A percentile compares a stretch with the other conserved stretches of the same genome.
Evolutionary conservation across 345 rosid genomes (phyloP).

Genomic region (Dovyalis caffra): DNA sequence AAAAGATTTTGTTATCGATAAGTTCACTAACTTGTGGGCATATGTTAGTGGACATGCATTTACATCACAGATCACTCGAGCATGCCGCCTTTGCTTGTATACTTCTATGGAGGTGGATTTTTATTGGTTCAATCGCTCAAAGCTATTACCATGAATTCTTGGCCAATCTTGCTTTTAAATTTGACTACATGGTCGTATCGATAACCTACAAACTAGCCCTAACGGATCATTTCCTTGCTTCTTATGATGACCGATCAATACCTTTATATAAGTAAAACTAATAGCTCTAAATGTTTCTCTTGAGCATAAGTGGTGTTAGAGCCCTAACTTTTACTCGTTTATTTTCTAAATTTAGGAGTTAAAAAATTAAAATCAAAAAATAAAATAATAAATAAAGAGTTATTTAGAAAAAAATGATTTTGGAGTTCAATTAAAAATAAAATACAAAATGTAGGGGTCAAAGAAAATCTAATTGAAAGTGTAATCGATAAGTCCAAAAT

Average conservation of each 20-base stretch:
- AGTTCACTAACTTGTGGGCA: conserved; percentile 22
- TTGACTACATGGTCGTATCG: conserved; percentile 19
- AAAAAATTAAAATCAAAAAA: too few species aligned
- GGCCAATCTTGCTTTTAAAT: conserved; percentile 16
- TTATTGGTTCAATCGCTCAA: conserved; percentile 31
- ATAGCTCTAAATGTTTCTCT: not conserved
- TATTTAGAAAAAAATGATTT: too few species aligned
- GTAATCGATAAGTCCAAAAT: too few species aligned
- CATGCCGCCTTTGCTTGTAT: conserved; percentile 21
- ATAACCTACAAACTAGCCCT: conserved; percentile 22
- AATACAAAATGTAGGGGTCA: too few species aligned
- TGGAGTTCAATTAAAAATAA: too few species aligned
- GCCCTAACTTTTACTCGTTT: too few species aligned
- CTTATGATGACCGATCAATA: conserved; percentile 26
- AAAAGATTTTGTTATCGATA: conserved; percentile 15
- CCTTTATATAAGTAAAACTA: conserved; percentile 19
- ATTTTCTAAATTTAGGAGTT: too few species aligned
- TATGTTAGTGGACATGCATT: too few species aligned
- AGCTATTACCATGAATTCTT: conserved; percentile 24
- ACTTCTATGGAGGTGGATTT: conserved; percentile 36
- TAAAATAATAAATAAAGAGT: too few species aligned
- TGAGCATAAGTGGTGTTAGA: conserved; percentile 43
- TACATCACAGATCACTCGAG: conserved; percentile 7
- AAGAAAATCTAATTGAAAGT: too few species aligned
- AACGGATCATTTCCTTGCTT: conserved; percentile 24